Evolutionary conservation across 1,284 basidiomycete species (phyloP).

Genomic region (Papiliotrema nemorosa): DNA sequence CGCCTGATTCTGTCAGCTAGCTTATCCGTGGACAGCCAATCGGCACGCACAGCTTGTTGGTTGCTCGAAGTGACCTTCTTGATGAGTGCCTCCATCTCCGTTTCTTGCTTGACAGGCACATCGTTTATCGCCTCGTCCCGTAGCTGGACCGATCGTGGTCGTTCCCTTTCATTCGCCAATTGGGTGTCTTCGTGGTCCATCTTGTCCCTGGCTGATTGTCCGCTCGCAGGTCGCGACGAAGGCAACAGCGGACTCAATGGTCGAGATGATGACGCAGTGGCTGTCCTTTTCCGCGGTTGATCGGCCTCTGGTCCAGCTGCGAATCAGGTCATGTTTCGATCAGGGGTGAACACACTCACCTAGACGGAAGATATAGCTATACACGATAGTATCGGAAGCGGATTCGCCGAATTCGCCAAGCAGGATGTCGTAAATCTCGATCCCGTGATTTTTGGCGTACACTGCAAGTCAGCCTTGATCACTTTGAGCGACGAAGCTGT

Average conservation of each 20-base stretch:
- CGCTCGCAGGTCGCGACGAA: not conserved
- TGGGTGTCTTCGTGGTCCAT: not conserved
- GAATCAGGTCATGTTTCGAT: not conserved
- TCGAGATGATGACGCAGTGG: not conserved
- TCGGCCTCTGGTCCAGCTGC: not conserved
- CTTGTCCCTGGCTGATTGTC: not conserved
- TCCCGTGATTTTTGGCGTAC: constrained; percentile 34
- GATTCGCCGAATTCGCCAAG: constrained; percentile 48
- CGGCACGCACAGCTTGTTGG: constrained; percentile 22
- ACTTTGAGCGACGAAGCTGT: not conserved
- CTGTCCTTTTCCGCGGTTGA: not conserved
- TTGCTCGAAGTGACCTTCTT: constrained; percentile 16
- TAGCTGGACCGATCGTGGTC: not conserved
- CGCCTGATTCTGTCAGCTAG: constrained; percentile 71
- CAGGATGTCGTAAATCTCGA: constrained; percentile 42
- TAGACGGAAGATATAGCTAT: constrained; percentile 56
- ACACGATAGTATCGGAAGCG: constrained; percentile 50
- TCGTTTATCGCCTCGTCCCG: not conserved
- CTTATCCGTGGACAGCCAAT: not conserved
- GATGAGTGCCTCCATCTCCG: constrained; percentile 24
- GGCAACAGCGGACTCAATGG: constrained; percentile 1
- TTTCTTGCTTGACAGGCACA: constrained; percentile 12
- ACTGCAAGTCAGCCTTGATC: constrained; percentile 23
- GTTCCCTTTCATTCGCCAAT: not conserved
- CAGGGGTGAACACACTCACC: constrained; percentile 55